Evolutionary conservation across 345 rosid species (phyloP), one percentile per base, ranked within the genome.

Genomic region (Rubroshorea leprosula): DNA sequence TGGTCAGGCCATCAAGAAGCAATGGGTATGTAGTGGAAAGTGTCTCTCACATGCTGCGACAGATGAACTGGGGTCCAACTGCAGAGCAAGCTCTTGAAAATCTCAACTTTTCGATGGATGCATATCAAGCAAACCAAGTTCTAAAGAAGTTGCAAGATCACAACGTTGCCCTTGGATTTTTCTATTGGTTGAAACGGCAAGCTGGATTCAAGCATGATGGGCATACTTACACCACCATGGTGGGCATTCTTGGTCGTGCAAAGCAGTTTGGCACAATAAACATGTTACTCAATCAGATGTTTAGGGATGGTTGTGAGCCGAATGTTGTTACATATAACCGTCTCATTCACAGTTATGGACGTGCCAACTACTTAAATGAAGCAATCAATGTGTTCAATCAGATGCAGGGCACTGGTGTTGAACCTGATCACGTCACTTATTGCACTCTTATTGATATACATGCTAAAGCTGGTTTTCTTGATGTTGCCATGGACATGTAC

Each of bases 211-310:
- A 83, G 77, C 98, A 91, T 46, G 96, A 88, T 72, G 87, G 79
- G 27, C 91, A 91, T 66, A 91, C 98, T 58, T 91, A 86, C 69
- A 91, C 98, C 51, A 91, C 96, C 41, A 88, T 91, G 98, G 81
- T 88, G 23, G 98, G 96, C 57, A 82, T 84, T 63, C 92, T 91
- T 52, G 98, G 98, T 23, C 95, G 90, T 60, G 82, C 90, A 1
- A 86, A 67, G 78, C 90, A 86, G 69, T 91, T 91, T 57, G 80
- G 72, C 50, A 66, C 72, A 6, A 84, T 91, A 64, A 67, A 86
- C 71, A 82, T 73, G 63, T 78, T 91, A 63, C 86, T 88, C 38
- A 82, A 81, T 44, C 83, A 88, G 78, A 91, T 91, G 96, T 77
- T 77, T 54, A 65, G 66, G 68, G 98, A 85, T 38, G 92, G 95